Percentiles rank a stretch among this genome's conserved stretches.
phyloP scores from a whole-genome alignment of 257 asterid species.

The Salvia splendens region DNA sequence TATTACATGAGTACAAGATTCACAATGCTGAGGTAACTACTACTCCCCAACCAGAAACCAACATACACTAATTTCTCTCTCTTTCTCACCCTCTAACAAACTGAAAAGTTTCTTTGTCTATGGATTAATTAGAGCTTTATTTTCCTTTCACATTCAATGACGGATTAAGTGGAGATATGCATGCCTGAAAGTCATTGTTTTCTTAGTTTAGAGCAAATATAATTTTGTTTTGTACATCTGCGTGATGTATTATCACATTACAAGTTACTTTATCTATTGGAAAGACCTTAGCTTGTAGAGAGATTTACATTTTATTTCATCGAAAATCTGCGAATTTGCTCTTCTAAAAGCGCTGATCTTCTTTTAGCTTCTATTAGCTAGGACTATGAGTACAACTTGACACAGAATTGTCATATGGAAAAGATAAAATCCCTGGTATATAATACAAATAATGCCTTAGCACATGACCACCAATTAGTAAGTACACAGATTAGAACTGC shows the following conservation, averaged over 20 bases:
- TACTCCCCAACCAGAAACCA: not conserved
- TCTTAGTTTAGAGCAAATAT: not conserved
- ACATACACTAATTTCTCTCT: not conserved
- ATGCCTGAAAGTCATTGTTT: not conserved
- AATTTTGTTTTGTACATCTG: not conserved
- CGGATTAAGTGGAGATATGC: not conserved
- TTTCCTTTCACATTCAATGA: conserved; percentile 5
- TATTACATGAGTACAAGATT: conserved; percentile 90
- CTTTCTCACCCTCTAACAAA: not conserved
- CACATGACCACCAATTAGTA: not conserved
- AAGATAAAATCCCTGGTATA: not conserved
- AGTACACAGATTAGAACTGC: not conserved
- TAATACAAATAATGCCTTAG: not conserved
- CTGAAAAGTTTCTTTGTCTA: not conserved
- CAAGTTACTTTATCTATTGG: conserved; percentile 6
- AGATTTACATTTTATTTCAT: conserved; percentile 6
- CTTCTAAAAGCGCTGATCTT: conserved; percentile 3
- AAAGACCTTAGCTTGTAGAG: conserved; percentile 12
- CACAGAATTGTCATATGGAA: not conserved
- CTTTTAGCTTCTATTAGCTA: no score
- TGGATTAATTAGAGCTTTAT: not conserved
- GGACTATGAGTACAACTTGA: no score
- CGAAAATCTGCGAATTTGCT: not conserved
- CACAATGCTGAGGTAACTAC: conserved; percentile 91
- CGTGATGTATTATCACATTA: not conserved